A percentile compares a stretch with the other conserved stretches of the same genome.
These are phyloP conservation scores for Beauveria scarabaeidicola DNA, from an alignment of 2,329 filamentous ascomycete genomes.

Conservation along the genomic window DNA sequence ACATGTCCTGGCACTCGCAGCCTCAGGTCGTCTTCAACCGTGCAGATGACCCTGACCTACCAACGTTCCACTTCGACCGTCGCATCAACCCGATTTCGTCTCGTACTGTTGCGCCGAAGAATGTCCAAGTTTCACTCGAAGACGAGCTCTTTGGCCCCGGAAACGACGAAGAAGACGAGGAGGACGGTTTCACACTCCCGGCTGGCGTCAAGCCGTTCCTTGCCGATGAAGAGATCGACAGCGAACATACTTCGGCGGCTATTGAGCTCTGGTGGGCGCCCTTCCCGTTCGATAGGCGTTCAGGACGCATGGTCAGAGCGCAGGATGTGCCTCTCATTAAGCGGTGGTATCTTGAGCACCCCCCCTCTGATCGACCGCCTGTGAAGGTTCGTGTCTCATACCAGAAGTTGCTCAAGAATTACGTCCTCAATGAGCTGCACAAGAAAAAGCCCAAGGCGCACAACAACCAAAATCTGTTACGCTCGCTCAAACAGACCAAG, in stretches of 20 bases:
- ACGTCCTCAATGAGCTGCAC: slow-evolving; percentile 91
- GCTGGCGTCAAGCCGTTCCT: slow-evolving; percentile 78
- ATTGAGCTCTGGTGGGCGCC: slow-evolving; percentile 98
- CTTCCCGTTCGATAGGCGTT: slow-evolving; percentile 88
- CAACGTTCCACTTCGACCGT: slow-evolving; percentile 97
- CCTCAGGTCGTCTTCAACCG: slow-evolving; percentile 88
- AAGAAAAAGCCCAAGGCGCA: slow-evolving; percentile 93
- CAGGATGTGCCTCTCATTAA: slow-evolving; percentile 96
- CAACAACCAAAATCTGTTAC: slow-evolving; percentile 86
- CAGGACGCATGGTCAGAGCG: slow-evolving; percentile 90
- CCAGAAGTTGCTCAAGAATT: slow-evolving; percentile 94
- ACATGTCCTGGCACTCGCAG: slow-evolving; percentile 86
- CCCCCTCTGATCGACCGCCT: slow-evolving; percentile 72
- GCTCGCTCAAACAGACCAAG: slow-evolving; percentile 88
- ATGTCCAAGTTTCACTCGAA: slow-evolving; percentile 84
- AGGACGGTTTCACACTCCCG: slow-evolving; percentile 79
- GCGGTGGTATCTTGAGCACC: slow-evolving; percentile 97
- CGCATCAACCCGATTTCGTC: slow-evolving; percentile 96
- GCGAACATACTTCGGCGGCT: slow-evolving; percentile 78
- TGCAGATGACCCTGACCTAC: slow-evolving; percentile 78
- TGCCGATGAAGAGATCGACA: slow-evolving; percentile 80
- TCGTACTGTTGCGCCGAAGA: slow-evolving; percentile 86
- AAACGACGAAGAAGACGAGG: slow-evolving; percentile 64
- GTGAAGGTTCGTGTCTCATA: slow-evolving; percentile 98
- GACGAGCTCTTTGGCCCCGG: slow-evolving; percentile 84